Evolutionary conservation across 1,284 basidiomycete genomes (phyloP).

Genomic region (Bothia castanella): DNA sequence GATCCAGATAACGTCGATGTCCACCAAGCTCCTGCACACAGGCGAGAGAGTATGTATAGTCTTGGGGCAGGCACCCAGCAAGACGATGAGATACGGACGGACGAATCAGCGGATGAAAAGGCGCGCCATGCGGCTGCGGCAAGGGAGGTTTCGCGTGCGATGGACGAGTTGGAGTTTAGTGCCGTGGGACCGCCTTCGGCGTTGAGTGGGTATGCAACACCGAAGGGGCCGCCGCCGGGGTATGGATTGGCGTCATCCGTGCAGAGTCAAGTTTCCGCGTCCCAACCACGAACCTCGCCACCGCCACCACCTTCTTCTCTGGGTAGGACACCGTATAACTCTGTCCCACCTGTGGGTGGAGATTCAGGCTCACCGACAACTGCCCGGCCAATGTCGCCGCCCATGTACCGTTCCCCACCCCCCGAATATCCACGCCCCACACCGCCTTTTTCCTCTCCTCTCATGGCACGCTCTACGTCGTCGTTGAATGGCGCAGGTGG

Average conservation of each 20-base stretch:
- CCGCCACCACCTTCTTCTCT: not conserved
- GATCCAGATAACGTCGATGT: slow-evolving; percentile 11
- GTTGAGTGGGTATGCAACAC: slow-evolving; percentile 19
- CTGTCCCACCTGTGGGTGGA: slow-evolving; percentile 18
- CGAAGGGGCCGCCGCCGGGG: slow-evolving; percentile 23
- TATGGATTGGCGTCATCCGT: slow-evolving; percentile 11
- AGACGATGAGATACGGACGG: slow-evolving; percentile 10
- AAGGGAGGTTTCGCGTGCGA: slow-evolving; percentile 59
- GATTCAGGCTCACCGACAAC: not conserved
- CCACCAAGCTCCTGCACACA: not conserved
- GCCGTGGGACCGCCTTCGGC: slow-evolving; percentile 30
- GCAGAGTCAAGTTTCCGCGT: slow-evolving; percentile 3
- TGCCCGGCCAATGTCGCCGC: slow-evolving; percentile 21
- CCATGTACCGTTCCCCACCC: slow-evolving; percentile 38
- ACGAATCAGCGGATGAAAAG: slow-evolving; percentile 34
- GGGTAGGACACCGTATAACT: slow-evolving; percentile 9
- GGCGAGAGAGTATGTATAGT: slow-evolving; percentile 1
- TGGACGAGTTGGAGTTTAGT: slow-evolving; percentile 53
- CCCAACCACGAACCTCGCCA: not conserved
- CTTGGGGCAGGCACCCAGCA: slow-evolving; percentile 1
- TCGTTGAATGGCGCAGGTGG: slow-evolving; percentile 27
- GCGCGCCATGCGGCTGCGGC: slow-evolving; percentile 61
- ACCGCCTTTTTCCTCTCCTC: slow-evolving; percentile 31
- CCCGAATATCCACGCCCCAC: slow-evolving; percentile 34
- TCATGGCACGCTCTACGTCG: slow-evolving; percentile 34